Evolutionary conservation across 1,284 basidiomycete species (phyloP).

Genomic region (Paramarasmius palmivorus): DNA sequence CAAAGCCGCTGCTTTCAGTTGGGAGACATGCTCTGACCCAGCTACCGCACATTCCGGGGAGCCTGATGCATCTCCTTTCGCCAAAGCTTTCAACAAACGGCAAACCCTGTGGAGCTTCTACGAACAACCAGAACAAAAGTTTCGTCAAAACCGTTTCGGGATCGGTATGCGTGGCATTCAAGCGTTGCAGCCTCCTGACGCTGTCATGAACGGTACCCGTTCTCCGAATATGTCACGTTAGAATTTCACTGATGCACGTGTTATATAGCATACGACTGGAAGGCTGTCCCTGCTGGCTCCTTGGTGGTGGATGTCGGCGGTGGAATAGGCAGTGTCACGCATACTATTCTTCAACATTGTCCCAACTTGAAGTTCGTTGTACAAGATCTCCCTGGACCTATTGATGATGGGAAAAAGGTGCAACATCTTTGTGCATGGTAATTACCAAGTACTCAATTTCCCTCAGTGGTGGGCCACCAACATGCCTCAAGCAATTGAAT

Average conservation of each 20-base stretch:
- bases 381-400: conserved; percentile 22
- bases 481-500: conserved; percentile 10
- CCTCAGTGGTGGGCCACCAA: conserved; percentile 11
- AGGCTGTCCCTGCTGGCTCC: conserved; percentile 13
- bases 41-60: conserved; percentile 15
- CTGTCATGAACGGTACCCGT: conserved; percentile 9
- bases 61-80: conserved; percentile 15
- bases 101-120: conserved; percentile 11
- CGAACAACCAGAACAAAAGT: conserved; percentile 4
- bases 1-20: conserved; percentile 23
- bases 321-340: conserved; percentile 20
- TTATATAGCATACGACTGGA: conserved; percentile 19
- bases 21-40: conserved; percentile 23
- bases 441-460: not conserved
- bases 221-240: not conserved
- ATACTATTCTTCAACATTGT: conserved; percentile 15
- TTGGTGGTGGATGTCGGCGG: conserved; percentile 28
- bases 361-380: conserved; percentile 24
- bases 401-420: conserved; percentile 16
- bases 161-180: conserved; percentile 15
- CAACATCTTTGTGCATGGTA: not conserved
- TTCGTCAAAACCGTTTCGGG: conserved; percentile 10
- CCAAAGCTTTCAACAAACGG: conserved; percentile 15
- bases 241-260: not conserved
- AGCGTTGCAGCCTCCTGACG: conserved; percentile 4